phyloP scores from a whole-genome alignment of 2,329 filamentous ascomycete genomes.

The Alternaria solani region DNA sequence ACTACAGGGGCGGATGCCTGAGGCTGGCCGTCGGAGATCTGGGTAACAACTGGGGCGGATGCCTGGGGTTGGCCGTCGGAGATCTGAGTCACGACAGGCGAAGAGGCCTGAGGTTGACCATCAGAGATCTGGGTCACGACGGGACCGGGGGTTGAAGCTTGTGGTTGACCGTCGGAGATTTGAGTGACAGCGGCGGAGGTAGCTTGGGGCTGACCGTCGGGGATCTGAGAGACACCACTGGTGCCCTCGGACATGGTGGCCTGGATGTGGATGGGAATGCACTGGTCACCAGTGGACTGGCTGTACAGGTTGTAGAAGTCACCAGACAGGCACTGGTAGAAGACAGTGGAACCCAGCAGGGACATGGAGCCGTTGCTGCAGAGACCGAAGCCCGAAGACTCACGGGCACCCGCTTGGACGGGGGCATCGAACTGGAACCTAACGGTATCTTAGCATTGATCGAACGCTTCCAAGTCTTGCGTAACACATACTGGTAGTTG shows the following conservation, averaged over 20 bases:
- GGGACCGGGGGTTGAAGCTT: conserved; percentile 16
- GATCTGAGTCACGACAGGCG: conserved; percentile 31
- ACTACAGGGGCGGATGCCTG: conserved; percentile 27
- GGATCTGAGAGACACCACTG: conserved; percentile 37
- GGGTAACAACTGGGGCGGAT: conserved; percentile 28
- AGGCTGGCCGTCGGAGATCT: conserved; percentile 43
- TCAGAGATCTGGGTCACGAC: conserved; percentile 41
- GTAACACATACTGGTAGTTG: conserved; percentile 69
- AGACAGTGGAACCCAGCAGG: conserved; percentile 67
- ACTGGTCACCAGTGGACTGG: conserved; percentile 72
- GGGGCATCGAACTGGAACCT: conserved; percentile 54
- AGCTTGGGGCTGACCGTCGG: conserved; percentile 41
- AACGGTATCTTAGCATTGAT: conserved; percentile 10
- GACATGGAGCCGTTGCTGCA: conserved; percentile 75
- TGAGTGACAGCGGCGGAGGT: conserved; percentile 31
- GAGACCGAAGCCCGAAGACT: conserved; percentile 75
- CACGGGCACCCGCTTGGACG: conserved; percentile 72
- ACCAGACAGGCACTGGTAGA: conserved; percentile 78
- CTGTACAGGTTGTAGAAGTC: conserved; percentile 86
- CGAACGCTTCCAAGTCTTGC: background rate
- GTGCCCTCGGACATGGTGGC: conserved; percentile 18
- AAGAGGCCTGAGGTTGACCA: conserved; percentile 36
- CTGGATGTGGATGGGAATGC: conserved; percentile 56
- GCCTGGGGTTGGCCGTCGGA: conserved; percentile 36
- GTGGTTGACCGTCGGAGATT: conserved; percentile 38